Percentiles rank a stretch among this genome's conserved stretches.
Conservation (phyloP, 176 grass and related monocot genomes). For the Musa beccarii region DNA sequence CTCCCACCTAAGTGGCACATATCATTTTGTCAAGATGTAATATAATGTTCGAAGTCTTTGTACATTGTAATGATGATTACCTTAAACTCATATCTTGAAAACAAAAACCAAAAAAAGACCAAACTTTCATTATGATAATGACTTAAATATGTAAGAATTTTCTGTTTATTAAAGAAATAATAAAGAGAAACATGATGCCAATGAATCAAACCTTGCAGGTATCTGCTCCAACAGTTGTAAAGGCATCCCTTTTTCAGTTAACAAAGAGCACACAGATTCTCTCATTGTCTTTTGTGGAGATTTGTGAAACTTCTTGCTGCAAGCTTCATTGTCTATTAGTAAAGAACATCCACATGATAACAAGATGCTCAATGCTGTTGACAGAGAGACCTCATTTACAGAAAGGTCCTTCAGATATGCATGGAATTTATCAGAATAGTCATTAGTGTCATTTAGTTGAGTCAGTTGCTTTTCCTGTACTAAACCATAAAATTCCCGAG, state of each 20-base stretch:
- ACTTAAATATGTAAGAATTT: neutral
- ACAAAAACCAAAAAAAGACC: neutral
- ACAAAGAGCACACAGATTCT: constrained; percentile 54
- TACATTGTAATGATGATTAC: neutral
- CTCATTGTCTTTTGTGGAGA: constrained; percentile 67
- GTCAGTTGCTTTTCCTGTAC: constrained; percentile 29
- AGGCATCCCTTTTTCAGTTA: constrained; percentile 52
- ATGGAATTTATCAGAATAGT: constrained; percentile 18
- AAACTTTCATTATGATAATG: neutral
- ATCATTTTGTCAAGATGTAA: constrained; percentile 10
- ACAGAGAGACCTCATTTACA: constrained; percentile 23
- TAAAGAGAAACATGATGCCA: neutral
- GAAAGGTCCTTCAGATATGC: constrained; percentile 28
- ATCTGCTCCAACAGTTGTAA: constrained; percentile 57
- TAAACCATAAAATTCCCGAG: constrained; percentile 35
- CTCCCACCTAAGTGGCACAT: constrained; percentile 59
- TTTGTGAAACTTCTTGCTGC: constrained; percentile 46
- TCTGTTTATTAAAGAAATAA: neutral
- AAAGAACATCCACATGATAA: constrained; percentile 41
- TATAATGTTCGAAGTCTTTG: neutral
- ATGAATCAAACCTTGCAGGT: constrained; percentile 62
- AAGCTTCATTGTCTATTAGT: constrained; percentile 50
- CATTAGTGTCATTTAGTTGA: constrained; percentile 17
- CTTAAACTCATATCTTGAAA: neutral
- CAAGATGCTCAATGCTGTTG: constrained; percentile 44